Evolutionary conservation across 768 basidiomycete genomes (phyloP).

Genomic region (Hygrocybe coccinea): DNA sequence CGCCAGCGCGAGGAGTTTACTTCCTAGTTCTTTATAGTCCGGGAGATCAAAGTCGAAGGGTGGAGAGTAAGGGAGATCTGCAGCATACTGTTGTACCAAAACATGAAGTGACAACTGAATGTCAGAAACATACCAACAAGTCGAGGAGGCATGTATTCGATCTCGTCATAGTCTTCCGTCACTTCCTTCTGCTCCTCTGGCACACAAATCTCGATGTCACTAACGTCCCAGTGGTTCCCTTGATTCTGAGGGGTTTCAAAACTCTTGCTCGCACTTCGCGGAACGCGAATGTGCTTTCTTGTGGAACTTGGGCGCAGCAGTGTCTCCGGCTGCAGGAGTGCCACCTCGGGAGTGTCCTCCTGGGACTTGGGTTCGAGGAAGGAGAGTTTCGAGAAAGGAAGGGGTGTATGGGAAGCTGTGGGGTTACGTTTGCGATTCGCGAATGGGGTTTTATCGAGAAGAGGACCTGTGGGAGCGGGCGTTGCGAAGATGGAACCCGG

Average conservation of each 20-base stretch:
- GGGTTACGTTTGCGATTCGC: slow-evolving; percentile 48
- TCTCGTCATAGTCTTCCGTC: slow-evolving; percentile 41
- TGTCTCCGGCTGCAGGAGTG: slow-evolving; percentile 27
- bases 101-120: neutral
- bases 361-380: slow-evolving; percentile 18
- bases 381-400: slow-evolving; percentile 30
- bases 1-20: slow-evolving; percentile 30
- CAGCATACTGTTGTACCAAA: neutral
- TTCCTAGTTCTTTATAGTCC: slow-evolving; percentile 40
- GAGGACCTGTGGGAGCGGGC: slow-evolving; percentile 36
- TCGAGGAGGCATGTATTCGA: slow-evolving; percentile 50
- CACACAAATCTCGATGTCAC: slow-evolving; percentile 38
- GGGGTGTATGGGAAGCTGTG: slow-evolving; percentile 32
- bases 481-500: neutral
- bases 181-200: slow-evolving; percentile 24
- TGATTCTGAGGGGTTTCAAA: slow-evolving; percentile 65
- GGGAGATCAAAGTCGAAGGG: slow-evolving; percentile 44
- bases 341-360: slow-evolving; percentile 20
- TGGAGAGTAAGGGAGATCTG: slow-evolving; percentile 42
- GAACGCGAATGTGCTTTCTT: slow-evolving; percentile 57
- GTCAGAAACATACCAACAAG: slow-evolving; percentile 5
- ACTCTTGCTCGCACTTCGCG: slow-evolving; percentile 42
- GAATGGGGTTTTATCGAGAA: slow-evolving; percentile 74
- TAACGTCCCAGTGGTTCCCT: slow-evolving; percentile 74
- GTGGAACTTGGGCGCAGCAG: slow-evolving; percentile 62